A percentile compares a stretch with the other conserved stretches of the same genome.
Conservation (phyloP, 2,329 filamentous ascomycete species). For the Fusarium virguliforme region DNA sequence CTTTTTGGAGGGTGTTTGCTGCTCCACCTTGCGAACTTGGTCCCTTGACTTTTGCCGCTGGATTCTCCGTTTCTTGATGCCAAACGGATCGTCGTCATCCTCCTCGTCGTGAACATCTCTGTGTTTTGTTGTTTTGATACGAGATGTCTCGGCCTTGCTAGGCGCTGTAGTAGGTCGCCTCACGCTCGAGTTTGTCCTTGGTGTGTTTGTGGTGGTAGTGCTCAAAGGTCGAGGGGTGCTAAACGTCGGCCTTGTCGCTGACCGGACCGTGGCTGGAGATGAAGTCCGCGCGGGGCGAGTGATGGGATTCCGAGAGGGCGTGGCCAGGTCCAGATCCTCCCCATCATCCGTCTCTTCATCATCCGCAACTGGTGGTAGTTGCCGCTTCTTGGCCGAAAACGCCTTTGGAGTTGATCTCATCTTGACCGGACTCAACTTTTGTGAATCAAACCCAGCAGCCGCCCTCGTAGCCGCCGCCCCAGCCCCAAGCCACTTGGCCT, state of each 20-base stretch:
- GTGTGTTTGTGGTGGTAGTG: conserved; percentile 24
- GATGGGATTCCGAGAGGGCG: conserved; percentile 33
- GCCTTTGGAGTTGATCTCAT: conserved; percentile 5
- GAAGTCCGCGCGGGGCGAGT: conserved; percentile 15
- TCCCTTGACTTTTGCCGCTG: conserved; percentile 54
- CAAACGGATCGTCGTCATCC: conserved; percentile 58
- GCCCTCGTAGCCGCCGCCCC: conserved; percentile 47
- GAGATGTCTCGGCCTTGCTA: conserved; percentile 10
- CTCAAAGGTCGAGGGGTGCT: conserved; percentile 35
- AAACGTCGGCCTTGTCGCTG: conserved; percentile 27
- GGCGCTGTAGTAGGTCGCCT: conserved; percentile 25
- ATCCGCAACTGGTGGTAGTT: conserved; percentile 15
- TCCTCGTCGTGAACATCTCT: conserved; percentile 36
- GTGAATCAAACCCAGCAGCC: conserved; percentile 50
- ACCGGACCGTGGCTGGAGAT: conserved; percentile 30
- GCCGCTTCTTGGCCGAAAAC: conserved; percentile 36
- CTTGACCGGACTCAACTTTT: conserved; percentile 37
- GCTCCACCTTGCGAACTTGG: conserved; percentile 45
- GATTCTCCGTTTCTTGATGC: conserved; percentile 53
- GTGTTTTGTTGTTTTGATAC: neutral
- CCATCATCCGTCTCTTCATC: conserved; percentile 41
- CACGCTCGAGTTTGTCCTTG: conserved; percentile 7
- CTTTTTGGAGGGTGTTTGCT: conserved; percentile 36
- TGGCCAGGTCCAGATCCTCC: conserved; percentile 34
- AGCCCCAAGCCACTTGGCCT: conserved; percentile 50